Percentiles rank a stretch among this genome's conserved stretches.
These are phyloP conservation scores for Bimuria novae-zelandiae DNA, from an alignment of 2,329 filamentous ascomycete genomes.

Conservation along the genomic window DNA sequence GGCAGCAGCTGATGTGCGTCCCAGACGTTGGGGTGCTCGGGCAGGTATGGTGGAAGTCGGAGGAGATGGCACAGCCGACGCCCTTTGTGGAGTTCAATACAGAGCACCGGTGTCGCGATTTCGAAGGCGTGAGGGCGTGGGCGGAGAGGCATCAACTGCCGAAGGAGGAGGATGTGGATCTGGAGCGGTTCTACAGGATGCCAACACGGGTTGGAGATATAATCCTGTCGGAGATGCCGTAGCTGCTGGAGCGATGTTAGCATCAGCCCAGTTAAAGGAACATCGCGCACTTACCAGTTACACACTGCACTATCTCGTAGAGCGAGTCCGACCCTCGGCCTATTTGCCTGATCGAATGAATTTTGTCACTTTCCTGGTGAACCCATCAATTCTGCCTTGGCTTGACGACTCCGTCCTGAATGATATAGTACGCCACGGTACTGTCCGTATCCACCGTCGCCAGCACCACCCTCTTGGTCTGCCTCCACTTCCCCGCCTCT, in stretches of 20 bases:
- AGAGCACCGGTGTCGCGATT: conserved; percentile 62
- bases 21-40: conserved; percentile 64
- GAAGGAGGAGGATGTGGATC: conserved; percentile 42
- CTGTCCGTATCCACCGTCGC: conserved; percentile 79
- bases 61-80: conserved; percentile 48
- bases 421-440: conserved; percentile 81
- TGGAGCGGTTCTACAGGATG: conserved; percentile 50
- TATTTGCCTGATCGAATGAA: too few relatives aligned
- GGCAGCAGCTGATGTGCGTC: conserved; percentile 67
- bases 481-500: conserved; percentile 48
- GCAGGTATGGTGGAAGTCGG: conserved; percentile 62
- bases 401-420: conserved; percentile 87
- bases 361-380: not conserved
- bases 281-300: not conserved
- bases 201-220: conserved; percentile 43
- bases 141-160: conserved; percentile 59
- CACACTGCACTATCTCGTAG: too few relatives aligned
- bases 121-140: conserved; percentile 59
- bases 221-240: conserved; percentile 37
- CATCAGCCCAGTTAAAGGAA: not conserved
- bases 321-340: too few relatives aligned
- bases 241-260: not conserved
- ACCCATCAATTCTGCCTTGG: conserved; percentile 72
- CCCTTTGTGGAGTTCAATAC: conserved; percentile 68
- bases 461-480: conserved; percentile 70